Conservation (phyloP, 2,329 filamentous ascomycete species). For the Neofusicoccum parvum region DNA sequence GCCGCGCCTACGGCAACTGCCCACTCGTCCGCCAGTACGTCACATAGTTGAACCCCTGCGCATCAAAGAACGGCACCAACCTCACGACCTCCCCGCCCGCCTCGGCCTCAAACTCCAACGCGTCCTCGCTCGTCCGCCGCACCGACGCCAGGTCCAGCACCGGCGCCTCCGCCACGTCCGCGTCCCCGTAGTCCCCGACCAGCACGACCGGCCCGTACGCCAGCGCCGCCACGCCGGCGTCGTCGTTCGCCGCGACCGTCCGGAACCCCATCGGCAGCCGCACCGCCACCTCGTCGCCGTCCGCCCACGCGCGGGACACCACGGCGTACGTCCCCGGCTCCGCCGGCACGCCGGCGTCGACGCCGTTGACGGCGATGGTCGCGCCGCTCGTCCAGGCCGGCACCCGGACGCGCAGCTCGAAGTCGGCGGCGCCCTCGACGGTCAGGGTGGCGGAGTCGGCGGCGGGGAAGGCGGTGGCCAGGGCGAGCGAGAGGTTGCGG, state of each 20-base stretch:
- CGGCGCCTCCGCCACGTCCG: conserved; percentile 23
- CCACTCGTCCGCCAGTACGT: conserved; percentile 31
- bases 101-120: conserved; percentile 27
- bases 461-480: conserved; percentile 49
- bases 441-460: conserved; percentile 43
- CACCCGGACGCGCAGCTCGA: conserved; percentile 49
- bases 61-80: conserved; percentile 31
- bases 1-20: background rate
- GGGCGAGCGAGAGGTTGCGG: conserved; percentile 43
- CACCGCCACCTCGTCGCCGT: conserved; percentile 48
- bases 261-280: conserved; percentile 51
- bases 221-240: conserved; percentile 46
- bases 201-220: conserved; percentile 53
- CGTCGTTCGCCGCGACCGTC: conserved; percentile 52
- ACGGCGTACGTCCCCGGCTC: conserved; percentile 46
- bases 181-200: conserved; percentile 48
- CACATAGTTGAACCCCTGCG: conserved; percentile 31
- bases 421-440: conserved; percentile 32
- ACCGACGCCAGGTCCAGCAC: conserved; percentile 27
- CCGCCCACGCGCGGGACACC: conserved; percentile 46
- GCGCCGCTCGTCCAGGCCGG: conserved; percentile 50
- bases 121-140: conserved; percentile 21
- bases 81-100: conserved; percentile 26
- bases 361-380: conserved; percentile 47
- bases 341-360: conserved; percentile 28